Base-by-base conservation (phyloP, 495 filamentous ascomycete species). In the Penicillium ochrochloron region DNA sequence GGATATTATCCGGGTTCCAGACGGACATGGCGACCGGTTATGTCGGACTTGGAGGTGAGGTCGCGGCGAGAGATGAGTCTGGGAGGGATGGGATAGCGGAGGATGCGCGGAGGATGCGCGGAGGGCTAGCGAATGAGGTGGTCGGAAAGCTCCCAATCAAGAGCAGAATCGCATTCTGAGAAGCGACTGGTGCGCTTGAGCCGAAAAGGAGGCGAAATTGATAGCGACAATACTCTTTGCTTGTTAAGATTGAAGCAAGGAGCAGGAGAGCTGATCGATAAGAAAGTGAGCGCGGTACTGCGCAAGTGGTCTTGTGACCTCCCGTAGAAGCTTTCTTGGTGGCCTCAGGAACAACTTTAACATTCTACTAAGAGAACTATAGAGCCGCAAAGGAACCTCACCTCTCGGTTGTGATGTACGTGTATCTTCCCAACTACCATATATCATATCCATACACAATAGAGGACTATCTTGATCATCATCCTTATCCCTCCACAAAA, bases 1-100 rank as follows among this genome's bases (percentile, higher is more conserved):
- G 85, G 66, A 98, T 91, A 64, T 95, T 98, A 68, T 99, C 96
- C 23, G 90, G 91, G 74, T 97, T 97, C 95, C 95, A 99, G 69
- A 96, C 86, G 8, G 83, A 83, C 83, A 84, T 84, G 39, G 55
- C 71, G 72, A 54, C 3, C 29, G 15, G 3, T 25, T 29, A 29
- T 23, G 5, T 52, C 41, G 3, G 19, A 11, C 10, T 17, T 12
- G 37, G 53, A 56, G n/a, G 33, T 59, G 29, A 58, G 21, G n/a
- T 57, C 23, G 64, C 52, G 48, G 34, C 35, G 42, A 4, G 52
- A 41, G 55, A 59, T 35, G 33, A 39, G 51, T 35, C 14, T 33
- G 42, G 34, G 37, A 64, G 29, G 46, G 58, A 55, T 51, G n/a
- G 34, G 48, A n/a, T 14, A 2, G 46, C 53, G 25, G 31, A 33